Evolutionary conservation across 768 basidiomycete genomes (phyloP), one percentile per base, ranked within the genome.

Genomic region (Tulasnella sp.): DNA sequence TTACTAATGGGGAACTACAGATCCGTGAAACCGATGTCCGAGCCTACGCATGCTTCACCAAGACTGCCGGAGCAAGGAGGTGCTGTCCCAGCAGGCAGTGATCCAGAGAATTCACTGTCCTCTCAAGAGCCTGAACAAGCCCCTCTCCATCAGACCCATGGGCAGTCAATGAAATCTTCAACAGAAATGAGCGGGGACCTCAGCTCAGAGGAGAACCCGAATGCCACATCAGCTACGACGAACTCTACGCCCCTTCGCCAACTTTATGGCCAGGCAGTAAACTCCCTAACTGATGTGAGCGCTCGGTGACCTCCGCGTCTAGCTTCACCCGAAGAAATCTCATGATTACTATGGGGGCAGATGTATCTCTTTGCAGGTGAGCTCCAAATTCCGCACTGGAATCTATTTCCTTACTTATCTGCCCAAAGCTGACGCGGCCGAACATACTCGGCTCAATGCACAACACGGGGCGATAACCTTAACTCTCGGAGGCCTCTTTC

Each of bases 361-460:
- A 10, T 18, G 2, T 68, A 68, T 68, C 7, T 68, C 34, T 19
- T 68, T 14, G 34, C 62, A 68, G 62, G 62, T 68, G 16, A 68
- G 62, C 62, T 68, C 18, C 0, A 6, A 27, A 31, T 14, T 3
- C n/a, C 58, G 31, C 27, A 31, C 8, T 10, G 14, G 27, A 5
- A 9, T 27, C 27, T 24, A 34, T n/a, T 62, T n/a, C 6, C n/a
- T 62, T 27, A 62, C 31, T n/a, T 62, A 7, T 62, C 16, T 16
- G 18, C 12, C 31, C 6, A 16, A 62, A 75, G 74, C 18, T 6
- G 76, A 77, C 21, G 52, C 46, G 31, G 52, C 36, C 6, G 76
- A 77, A 18, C 76, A 77, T 77, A 27, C 48, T 40, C 52, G 76
- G 31, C 52, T 77, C 24, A n/a, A 77, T 62, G 31, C 58, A 9